Conservation (phyloP, 768 basidiomycete genomes). For the Mycena metata region DNA sequence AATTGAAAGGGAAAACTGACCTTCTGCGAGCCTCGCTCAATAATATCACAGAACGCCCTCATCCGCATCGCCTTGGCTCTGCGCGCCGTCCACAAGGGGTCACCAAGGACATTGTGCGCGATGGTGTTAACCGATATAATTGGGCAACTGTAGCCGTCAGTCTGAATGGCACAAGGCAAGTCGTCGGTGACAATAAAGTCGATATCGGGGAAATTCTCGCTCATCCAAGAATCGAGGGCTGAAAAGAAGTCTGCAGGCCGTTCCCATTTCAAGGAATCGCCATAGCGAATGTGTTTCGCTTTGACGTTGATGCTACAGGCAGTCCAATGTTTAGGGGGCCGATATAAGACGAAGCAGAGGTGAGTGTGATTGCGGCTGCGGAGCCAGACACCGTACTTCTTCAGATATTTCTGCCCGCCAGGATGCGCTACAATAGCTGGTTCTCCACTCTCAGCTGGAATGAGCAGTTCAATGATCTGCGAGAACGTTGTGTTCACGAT, state of each 20-base stretch:
- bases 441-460: neutral
- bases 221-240: constrained; percentile 7
- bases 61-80: constrained; percentile 6
- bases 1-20: neutral
- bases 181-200: constrained; percentile 8
- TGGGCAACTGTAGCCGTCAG: constrained; percentile 34
- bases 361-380: neutral
- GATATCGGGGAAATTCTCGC: neutral
- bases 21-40: constrained; percentile 12
- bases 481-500: constrained; percentile 11
- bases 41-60: constrained; percentile 27
- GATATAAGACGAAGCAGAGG: constrained; percentile 12
- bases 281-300: constrained; percentile 14
- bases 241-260: constrained; percentile 14
- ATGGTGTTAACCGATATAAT: constrained; percentile 35
- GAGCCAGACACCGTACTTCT: constrained; percentile 11
- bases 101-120: constrained; percentile 24
- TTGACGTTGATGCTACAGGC: constrained; percentile 11
- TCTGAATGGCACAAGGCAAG: constrained; percentile 29
- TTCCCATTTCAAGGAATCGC: constrained; percentile 18
- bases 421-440: neutral
- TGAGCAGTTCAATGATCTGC: neutral
- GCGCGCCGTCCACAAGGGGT: constrained; percentile 29
- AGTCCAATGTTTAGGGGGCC: constrained; percentile 30
- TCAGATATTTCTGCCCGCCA: constrained; percentile 8